Evolutionary conservation across 2,329 filamentous ascomycete genomes (phyloP).

Genomic region (Metarhizium humberi): DNA sequence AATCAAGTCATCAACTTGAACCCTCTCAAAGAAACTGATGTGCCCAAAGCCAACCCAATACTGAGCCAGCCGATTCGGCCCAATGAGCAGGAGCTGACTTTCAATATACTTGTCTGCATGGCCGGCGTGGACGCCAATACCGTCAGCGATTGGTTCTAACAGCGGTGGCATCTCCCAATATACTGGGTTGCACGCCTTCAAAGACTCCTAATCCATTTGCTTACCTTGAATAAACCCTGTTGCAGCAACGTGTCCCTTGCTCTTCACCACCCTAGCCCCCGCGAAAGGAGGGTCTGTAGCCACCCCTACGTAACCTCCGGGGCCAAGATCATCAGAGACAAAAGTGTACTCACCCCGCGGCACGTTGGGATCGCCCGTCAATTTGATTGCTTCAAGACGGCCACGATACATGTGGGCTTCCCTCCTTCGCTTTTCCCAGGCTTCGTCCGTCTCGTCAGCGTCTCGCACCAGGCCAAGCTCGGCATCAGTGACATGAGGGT

Average conservation of each 20-base stretch:
- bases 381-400: slow-evolving; percentile 72
- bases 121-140: background rate
- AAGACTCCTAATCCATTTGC: slow-evolving; percentile 15
- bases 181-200: background rate
- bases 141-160: background rate
- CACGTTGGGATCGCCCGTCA: slow-evolving; percentile 86
- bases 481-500: slow-evolving; percentile 28
- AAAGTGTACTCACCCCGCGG: slow-evolving; percentile 81
- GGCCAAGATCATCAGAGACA: slow-evolving; percentile 66
- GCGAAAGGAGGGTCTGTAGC: slow-evolving; percentile 59
- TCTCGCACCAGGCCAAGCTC: slow-evolving; percentile 29
- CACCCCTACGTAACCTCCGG: slow-evolving; percentile 51
- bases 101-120: slow-evolving; percentile 61
- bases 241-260: slow-evolving; percentile 68
- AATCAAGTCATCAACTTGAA: slow-evolving; percentile 47
- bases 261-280: slow-evolving; percentile 65
- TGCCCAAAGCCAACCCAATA: slow-evolving; percentile 63
- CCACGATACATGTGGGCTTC: slow-evolving; percentile 50
- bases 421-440: slow-evolving; percentile 34
- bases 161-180: no score
- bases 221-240: slow-evolving; percentile 63
- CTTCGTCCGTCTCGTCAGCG: slow-evolving; percentile 33
- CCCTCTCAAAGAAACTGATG: slow-evolving; percentile 51
- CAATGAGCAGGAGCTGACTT: slow-evolving; percentile 69
- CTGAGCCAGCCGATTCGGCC: slow-evolving; percentile 67